These are phyloP conservation scores for Melastoma malabathricum DNA, from an alignment of 345 rosid genomes.

Conservation along the genomic window DNA sequence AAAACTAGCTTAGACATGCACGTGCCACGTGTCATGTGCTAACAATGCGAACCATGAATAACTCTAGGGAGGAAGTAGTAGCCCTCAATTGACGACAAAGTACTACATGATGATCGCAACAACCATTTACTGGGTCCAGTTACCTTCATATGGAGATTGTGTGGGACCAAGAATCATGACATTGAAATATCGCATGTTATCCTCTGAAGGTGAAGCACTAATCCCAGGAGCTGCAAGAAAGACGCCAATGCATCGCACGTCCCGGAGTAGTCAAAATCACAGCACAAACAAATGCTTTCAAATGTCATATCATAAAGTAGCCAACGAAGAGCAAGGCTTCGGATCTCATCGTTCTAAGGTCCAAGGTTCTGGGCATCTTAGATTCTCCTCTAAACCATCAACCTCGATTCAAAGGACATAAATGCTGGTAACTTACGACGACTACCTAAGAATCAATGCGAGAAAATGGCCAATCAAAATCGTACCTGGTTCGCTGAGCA, in stretches of 20 bases:
- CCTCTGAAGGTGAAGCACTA: conserved; percentile 45
- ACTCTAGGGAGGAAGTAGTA: no score
- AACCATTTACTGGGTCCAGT: not conserved
- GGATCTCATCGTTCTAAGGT: no score
- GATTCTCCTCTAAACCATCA: no score
- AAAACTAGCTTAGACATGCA: no score
- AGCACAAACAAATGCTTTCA: no score
- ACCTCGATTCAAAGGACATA: no score
- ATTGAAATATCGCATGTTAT: conserved; percentile 40
- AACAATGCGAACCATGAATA: no score
- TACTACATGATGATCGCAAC: not conserved
- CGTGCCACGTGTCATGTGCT: no score
- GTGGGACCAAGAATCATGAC: conserved; percentile 48
- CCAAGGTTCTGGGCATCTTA: no score
- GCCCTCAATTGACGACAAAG: not conserved
- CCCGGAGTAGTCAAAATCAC: not conserved
- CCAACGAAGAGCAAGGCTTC: no score
- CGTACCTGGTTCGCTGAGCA: conserved; percentile 50
- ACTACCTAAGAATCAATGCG: not conserved
- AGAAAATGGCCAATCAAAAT: not conserved
- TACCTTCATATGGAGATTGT: conserved; percentile 47
- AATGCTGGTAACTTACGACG: not conserved
- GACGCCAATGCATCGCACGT: conserved; percentile 1
- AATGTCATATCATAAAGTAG: no score
- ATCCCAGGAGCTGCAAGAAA: conserved; percentile 35